These are phyloP conservation scores for Monocercomonoides exilis DNA, from an alignment of 78 protist species.

Conservation along the genomic window DNA sequence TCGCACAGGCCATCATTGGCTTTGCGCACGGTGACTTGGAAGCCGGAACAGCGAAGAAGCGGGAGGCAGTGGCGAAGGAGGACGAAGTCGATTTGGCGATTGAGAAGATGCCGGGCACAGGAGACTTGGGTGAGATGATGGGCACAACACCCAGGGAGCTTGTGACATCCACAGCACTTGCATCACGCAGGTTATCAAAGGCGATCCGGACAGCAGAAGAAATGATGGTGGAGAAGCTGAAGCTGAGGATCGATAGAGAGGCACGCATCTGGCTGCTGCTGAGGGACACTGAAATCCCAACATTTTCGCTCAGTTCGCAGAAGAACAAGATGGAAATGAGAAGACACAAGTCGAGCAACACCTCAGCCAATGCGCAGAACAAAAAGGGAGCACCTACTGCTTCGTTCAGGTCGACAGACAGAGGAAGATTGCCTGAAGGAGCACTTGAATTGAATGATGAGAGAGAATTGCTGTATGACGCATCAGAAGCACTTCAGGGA, in stretches of 20 bases:
- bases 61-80: neutral
- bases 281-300: neutral
- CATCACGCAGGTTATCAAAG: neutral
- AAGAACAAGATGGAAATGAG: neutral
- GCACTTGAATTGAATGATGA: neutral
- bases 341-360: neutral
- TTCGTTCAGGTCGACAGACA: neutral
- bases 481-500: neutral
- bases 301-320: neutral
- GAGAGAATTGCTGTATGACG: neutral
- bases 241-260: too few relatives aligned
- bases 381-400: neutral
- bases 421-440: neutral
- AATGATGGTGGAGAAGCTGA: too few relatives aligned
- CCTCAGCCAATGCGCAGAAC: neutral
- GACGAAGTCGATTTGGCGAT: too few relatives aligned
- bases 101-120: too few relatives aligned
- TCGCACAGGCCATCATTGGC: neutral
- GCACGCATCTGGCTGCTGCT: too few relatives aligned
- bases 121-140: too few relatives aligned
- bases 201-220: neutral
- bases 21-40: neutral
- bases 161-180: neutral
- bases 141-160: neutral
- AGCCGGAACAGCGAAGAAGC: neutral